Evolutionary conservation across 805 yeast genomes (phyloP).

Genomic region (Starmera dryadoides): DNA sequence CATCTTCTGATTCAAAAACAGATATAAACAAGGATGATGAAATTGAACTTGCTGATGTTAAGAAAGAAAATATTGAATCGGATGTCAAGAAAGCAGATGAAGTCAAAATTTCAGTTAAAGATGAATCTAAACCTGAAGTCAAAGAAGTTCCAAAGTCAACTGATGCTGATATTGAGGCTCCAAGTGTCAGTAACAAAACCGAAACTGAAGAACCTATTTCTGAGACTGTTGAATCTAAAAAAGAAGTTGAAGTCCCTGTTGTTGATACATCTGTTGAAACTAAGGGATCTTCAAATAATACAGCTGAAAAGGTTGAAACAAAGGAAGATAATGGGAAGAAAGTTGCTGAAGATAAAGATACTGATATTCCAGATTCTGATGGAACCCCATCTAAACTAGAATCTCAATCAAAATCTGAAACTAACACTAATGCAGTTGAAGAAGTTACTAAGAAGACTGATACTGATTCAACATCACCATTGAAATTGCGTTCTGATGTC

Average conservation of each 20-base stretch:
- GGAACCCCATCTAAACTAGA: background rate
- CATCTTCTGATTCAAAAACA: no score
- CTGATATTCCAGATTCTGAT: background rate
- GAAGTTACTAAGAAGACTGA: background rate
- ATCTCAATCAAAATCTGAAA: background rate
- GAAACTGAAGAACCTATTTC: background rate
- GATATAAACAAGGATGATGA: no score
- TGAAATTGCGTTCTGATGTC: background rate
- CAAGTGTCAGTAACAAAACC: no score
- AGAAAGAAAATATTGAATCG: background rate
- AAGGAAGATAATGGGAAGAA: constrained; percentile 8
- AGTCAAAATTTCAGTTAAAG: constrained; percentile 2
- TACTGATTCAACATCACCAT: background rate
- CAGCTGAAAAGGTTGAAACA: constrained; percentile 1
- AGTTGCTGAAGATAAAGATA: constrained; percentile 18
- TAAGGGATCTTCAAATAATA: constrained; percentile 5
- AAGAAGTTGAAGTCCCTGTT: background rate
- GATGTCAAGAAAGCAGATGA: background rate
- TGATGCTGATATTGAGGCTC: background rate
- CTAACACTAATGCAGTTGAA: background rate
- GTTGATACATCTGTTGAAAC: constrained; percentile 2
- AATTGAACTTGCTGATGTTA: constrained; percentile 3
- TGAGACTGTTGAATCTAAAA: background rate
- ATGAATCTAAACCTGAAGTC: constrained; percentile 3
- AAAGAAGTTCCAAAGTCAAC: constrained; percentile 5